Evolutionary conservation across 2,329 filamentous ascomycete genomes (phyloP).

Genomic region (Phialophora expanda): DNA sequence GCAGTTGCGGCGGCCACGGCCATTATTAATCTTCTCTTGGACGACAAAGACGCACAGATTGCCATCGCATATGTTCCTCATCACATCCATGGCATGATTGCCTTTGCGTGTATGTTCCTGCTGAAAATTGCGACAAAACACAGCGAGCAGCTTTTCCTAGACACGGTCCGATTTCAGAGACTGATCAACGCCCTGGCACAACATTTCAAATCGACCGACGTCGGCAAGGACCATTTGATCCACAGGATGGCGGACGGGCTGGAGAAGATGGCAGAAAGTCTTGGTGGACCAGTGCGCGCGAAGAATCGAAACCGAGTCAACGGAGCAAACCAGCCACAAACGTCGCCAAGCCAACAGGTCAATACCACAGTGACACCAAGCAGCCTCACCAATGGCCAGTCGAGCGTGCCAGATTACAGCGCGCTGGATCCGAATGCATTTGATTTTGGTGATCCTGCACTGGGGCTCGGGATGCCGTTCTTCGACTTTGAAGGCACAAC

Average conservation of each 20-base stretch:
- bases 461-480: constrained; percentile 41
- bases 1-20: constrained; percentile 52
- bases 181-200: constrained; percentile 42
- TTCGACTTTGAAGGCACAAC: constrained; percentile 42
- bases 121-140: constrained; percentile 53
- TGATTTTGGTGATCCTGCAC: constrained; percentile 39
- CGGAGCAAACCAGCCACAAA: constrained; percentile 25
- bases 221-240: constrained; percentile 44
- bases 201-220: constrained; percentile 41
- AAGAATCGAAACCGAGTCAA: constrained; percentile 31
- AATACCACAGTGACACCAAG: constrained; percentile 16
- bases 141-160: constrained; percentile 45
- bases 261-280: constrained; percentile 43
- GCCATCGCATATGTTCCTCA: constrained; percentile 52
- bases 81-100: constrained; percentile 56
- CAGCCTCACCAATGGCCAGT: constrained; percentile 22
- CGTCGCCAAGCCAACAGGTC: constrained; percentile 28
- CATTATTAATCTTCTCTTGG: constrained; percentile 50
- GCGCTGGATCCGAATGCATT: constrained; percentile 35
- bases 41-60: constrained; percentile 52
- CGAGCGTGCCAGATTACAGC: constrained; percentile 31
- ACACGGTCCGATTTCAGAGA: constrained; percentile 38
- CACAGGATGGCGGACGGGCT: constrained; percentile 44
- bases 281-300: constrained; percentile 32
- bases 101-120: constrained; percentile 54